Evolutionary conservation across 2,329 filamentous ascomycete genomes (phyloP).

Genomic region (Aspergillus tamarii): DNA sequence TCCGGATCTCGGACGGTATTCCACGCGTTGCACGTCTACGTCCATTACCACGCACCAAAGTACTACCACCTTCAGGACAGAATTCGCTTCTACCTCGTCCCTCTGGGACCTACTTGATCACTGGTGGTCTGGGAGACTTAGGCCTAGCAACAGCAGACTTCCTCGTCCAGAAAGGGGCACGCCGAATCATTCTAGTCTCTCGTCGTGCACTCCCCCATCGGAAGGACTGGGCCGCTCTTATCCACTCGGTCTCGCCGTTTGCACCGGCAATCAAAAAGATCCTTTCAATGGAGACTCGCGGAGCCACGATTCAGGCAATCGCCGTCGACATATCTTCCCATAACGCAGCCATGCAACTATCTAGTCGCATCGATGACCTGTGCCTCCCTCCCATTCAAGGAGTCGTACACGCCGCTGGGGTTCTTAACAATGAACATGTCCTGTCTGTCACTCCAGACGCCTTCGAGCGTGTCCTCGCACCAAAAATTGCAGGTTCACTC

Average conservation of each 20-base stretch:
- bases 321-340: neutral
- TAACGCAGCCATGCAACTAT: neutral
- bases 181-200: conserved; percentile 46
- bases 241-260: neutral
- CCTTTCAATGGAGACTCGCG: conserved; percentile 3
- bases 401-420: conserved; percentile 14
- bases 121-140: conserved; percentile 46
- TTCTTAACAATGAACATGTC: conserved; percentile 6
- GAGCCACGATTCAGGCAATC: neutral
- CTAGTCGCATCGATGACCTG: conserved; percentile 1
- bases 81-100: conserved; percentile 11
- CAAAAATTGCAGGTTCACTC: conserved; percentile 9
- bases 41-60: conserved; percentile 3
- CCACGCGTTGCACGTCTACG: conserved; percentile 38
- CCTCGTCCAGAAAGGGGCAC: conserved; percentile 45
- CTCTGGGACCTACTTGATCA: conserved; percentile 48
- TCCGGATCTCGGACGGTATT: conserved; percentile 45
- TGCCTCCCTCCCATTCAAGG: conserved; percentile 10
- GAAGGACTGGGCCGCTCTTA: conserved; percentile 25
- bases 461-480: conserved; percentile 8
- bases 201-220: conserved; percentile 42
- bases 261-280: neutral
- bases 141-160: conserved; percentile 44
- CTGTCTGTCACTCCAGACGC: neutral
- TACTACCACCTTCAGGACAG: neutral